Percentiles rank a stretch among this genome's conserved stretches.
Conservation (phyloP, 257 asterid genomes). For the Solanum corneliomulleri region DNA sequence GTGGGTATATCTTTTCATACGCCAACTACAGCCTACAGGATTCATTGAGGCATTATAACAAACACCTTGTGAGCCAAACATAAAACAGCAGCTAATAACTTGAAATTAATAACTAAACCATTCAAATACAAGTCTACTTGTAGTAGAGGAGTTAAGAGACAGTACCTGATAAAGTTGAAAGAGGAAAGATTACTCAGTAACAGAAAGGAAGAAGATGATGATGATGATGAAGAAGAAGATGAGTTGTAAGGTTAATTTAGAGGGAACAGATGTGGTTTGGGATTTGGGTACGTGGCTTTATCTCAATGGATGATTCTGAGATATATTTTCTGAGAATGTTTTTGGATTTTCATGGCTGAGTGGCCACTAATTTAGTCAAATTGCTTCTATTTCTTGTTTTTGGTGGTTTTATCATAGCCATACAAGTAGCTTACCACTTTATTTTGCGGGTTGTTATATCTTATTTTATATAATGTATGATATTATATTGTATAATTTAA, state of each 20-base stretch:
- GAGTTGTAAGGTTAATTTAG: slow-evolving; percentile 17
- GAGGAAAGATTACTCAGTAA: neutral
- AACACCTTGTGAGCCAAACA: neutral
- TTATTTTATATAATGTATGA: too few relatives aligned
- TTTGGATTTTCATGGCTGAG: slow-evolving; percentile 5
- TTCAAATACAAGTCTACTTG: neutral
- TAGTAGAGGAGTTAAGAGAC: neutral
- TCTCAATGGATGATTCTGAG: slow-evolving; percentile 1
- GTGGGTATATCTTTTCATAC: neutral
- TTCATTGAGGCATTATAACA: neutral
- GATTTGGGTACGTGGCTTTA: slow-evolving; percentile 45
- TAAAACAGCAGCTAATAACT: neutral
- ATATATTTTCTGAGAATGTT: slow-evolving; percentile 1
- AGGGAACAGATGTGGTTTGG: slow-evolving; percentile 55
- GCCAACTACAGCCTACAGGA: neutral
- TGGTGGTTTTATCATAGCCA: neutral
- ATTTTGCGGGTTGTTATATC: too few relatives aligned
- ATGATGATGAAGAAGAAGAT: neutral
- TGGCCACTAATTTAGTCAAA: neutral
- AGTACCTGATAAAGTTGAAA: neutral
- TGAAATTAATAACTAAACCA: neutral
- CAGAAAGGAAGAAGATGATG: neutral
- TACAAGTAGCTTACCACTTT: neutral
- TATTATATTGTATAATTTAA: too few relatives aligned
- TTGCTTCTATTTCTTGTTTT: neutral